Conservation (phyloP, 2,329 filamentous ascomycete species). For the Scedosporium boydii region DNA sequence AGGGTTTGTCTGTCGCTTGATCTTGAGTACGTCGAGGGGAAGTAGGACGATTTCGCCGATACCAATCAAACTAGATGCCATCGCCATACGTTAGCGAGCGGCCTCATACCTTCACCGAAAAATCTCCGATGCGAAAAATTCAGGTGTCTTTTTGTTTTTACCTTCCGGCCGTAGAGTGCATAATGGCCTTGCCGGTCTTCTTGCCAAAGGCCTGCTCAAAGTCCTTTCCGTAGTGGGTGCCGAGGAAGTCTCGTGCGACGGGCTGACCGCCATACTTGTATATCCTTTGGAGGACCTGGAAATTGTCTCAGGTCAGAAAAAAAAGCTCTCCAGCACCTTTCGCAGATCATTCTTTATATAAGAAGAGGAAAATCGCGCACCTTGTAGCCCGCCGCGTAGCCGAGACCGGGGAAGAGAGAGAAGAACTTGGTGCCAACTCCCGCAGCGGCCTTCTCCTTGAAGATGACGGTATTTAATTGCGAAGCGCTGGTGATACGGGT, state of each 20-base stretch:
- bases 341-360: neutral
- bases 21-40: conserved; percentile 94
- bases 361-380: conserved; percentile 26
- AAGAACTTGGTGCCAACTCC: conserved; percentile 70
- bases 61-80: conserved; percentile 65
- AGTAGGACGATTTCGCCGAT: conserved; percentile 95
- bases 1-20: conserved; percentile 98
- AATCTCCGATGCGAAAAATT: neutral
- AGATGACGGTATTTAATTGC: conserved; percentile 83
- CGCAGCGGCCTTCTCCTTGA: conserved; percentile 76
- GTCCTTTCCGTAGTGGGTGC: conserved; percentile 64
- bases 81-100: too few species aligned
- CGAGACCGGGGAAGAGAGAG: conserved; percentile 91
- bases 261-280: conserved; percentile 99
- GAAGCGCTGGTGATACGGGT: conserved; percentile 34
- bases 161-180: conserved; percentile 94
- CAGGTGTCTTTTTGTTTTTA: conserved; percentile 24
- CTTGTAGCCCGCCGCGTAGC: conserved; percentile 97
- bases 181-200: conserved; percentile 94
- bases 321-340: too few species aligned
- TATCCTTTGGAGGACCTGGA: conserved; percentile 75
- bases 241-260: conserved; percentile 83
- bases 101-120: too few species aligned
- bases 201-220: conserved; percentile 91
- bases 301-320: neutral